These are phyloP conservation scores for Neonectria neomacrospora DNA, from an alignment of 2,329 filamentous ascomycete species.

Conservation along the genomic window DNA sequence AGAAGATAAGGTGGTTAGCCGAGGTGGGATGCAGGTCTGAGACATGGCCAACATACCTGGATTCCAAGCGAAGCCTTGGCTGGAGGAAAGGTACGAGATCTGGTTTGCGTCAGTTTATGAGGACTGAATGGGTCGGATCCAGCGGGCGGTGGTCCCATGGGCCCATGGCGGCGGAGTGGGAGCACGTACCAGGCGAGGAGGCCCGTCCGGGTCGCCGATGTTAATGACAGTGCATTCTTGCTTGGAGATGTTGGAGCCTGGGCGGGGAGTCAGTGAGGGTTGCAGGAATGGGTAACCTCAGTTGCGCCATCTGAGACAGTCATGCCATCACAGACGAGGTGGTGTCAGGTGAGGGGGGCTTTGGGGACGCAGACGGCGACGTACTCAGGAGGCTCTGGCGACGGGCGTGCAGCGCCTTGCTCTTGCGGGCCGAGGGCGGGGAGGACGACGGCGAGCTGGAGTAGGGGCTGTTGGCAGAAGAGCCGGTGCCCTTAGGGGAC, in stretches of 20 bases:
- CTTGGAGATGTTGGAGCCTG: slow-evolving; percentile 77
- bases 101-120: slow-evolving; percentile 46
- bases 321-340: slow-evolving; percentile 26
- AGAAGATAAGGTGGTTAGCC: slow-evolving; percentile 23
- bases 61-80: slow-evolving; percentile 86
- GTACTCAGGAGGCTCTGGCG: slow-evolving; percentile 72
- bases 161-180: slow-evolving; percentile 4
- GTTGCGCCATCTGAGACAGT: slow-evolving; percentile 23
- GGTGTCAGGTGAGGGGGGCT: slow-evolving; percentile 19
- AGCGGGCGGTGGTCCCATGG: slow-evolving; percentile 5
- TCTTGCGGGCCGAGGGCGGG: slow-evolving; percentile 62
- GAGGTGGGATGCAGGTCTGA: not conserved
- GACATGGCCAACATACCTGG: slow-evolving; percentile 63
- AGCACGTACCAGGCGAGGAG: slow-evolving; percentile 72
- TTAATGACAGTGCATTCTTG: slow-evolving; percentile 85
- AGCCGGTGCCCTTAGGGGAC: slow-evolving; percentile 58
- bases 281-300: slow-evolving; percentile 12
- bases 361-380: slow-evolving; percentile 27
- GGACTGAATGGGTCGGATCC: not conserved
- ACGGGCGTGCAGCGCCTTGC: slow-evolving; percentile 62
- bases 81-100: slow-evolving; percentile 84
- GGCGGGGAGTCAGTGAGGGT: slow-evolving; percentile 44
- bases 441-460: slow-evolving; percentile 61
- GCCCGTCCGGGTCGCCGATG: slow-evolving; percentile 78
- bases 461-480: slow-evolving; percentile 57